Evolutionary conservation across 768 basidiomycete genomes (phyloP), one percentile per base, ranked within the genome.

Genomic region (Tricholoma terreum): DNA sequence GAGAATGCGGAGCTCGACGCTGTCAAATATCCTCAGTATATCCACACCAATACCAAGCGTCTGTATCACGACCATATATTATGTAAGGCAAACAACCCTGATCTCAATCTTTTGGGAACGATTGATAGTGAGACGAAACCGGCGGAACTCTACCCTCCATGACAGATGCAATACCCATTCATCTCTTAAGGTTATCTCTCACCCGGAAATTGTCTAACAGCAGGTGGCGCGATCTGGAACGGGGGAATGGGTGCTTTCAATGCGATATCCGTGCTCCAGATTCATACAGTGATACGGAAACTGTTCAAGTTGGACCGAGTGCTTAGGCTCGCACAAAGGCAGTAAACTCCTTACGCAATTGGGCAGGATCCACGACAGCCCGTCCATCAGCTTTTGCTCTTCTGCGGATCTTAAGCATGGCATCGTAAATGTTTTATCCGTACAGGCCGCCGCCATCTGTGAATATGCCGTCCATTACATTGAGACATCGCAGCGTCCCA

Each of bases 161-260:
- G n/a, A n/a, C n/a, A n/a, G n/a, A n/a, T n/a, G n/a, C n/a, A n/a
- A n/a, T n/a, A n/a, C n/a, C n/a, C n/a, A n/a, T n/a, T n/a, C n/a
- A n/a, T n/a, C n/a, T n/a, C n/a, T n/a, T n/a, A n/a, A n/a, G n/a
- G n/a, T 4, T 40, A 12, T 33, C 40, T 3, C 27, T 15, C 9
- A 9, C 36, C 50, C 40, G 36, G 46, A 57, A 52, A 24, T n/a
- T 4, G 24, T 6, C 46, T 0, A 15, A 24, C 17, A 7, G 33
- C 7, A 56, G 30, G 24, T 64, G 56, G 60, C 52, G 52, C 27
- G 57, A 62, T 33, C 36, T 61, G 15, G 61, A 64, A n/a, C 22
- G 52, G n/a, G 36, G 51, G 21, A 24, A 24, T 22, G 12, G n/a
- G n/a, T n/a, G n/a, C n/a, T n/a, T n/a, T n/a, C n/a, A n/a, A n/a